Percentiles rank a stretch among this genome's conserved stretches.
phyloP scores from a whole-genome alignment of 2,329 filamentous ascomycete species.

The Truncatella angustata region DNA sequence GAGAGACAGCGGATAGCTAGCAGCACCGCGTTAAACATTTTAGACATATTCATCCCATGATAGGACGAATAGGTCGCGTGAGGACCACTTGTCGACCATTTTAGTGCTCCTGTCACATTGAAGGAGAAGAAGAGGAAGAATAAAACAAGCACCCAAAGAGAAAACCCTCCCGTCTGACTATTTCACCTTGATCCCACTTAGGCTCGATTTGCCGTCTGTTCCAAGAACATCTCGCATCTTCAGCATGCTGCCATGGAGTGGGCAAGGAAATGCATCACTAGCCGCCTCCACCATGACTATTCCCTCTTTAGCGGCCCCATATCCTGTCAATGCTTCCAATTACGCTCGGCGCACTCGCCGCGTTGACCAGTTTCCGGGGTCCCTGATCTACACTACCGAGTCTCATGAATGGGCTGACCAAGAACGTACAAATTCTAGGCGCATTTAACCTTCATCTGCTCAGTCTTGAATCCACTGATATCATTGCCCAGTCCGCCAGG shows the following conservation, averaged over 20 bases:
- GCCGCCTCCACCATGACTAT: no score
- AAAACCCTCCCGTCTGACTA: no score
- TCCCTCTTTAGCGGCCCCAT: not conserved
- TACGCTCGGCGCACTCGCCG: slow-evolving; percentile 13
- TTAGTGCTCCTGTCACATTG: not conserved
- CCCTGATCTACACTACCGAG: slow-evolving; percentile 25
- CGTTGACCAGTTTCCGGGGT: slow-evolving; percentile 21
- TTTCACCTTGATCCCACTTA: no score
- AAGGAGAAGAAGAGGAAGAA: no score
- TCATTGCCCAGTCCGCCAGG: no score
- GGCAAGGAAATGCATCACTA: no score
- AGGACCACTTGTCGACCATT: slow-evolving; percentile 1
- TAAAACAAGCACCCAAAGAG: no score
- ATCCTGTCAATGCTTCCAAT: not conserved
- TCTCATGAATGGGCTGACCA: slow-evolving; percentile 13
- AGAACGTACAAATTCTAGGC: slow-evolving; percentile 12
- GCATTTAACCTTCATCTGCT: not conserved
- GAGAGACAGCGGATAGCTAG: not conserved
- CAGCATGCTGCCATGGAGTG: no score
- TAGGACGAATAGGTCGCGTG: not conserved
- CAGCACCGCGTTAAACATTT: not conserved
- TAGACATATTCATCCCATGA: not conserved
- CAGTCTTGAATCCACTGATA: not conserved
- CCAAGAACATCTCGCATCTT: no score
- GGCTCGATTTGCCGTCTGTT: no score